Evolutionary conservation across 2,329 filamentous ascomycete species (phyloP), one percentile per base, ranked within the genome.

Genomic region (Bimuria novae-zelandiae): DNA sequence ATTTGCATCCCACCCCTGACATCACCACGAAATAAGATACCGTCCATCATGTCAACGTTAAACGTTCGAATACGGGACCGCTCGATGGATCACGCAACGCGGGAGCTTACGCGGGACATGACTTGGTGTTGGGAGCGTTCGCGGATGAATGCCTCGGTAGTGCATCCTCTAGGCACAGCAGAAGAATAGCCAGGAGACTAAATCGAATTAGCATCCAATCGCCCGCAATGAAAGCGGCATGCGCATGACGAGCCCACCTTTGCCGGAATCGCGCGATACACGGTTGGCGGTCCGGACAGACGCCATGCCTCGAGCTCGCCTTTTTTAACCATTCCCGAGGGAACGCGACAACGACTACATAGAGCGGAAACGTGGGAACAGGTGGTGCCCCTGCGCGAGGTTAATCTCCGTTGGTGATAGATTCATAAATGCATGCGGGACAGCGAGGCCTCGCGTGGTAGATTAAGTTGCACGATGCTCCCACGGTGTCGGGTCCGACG

Each of bases 391-490:
- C 19, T 33, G 27, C 25, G 25, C 22, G 10, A 33, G 25, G 36
- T 36, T 49, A 49, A 49, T 49, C 46, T 49, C 55, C 48, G 44
- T 49, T 45, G 44, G 49, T 27, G 32, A 51, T 41, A 42, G 39
- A 42, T 47, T 36, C 52, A 39, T 21, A 37, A 51, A 44, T 32
- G 42, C 27, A 44, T 44, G 42, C 42, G 17, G 54, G 52, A 59
- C 52, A 56, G 35, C 48, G 53, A 51, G 37, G 54, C 40, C 39
- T 44, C 41, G 41, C 51, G 50, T 50, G 41, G 48, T 49, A 50
- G 45, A 53, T 57, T 59, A 60, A 54, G 55, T 56, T 56, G 37
- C 37, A 54, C 35, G 52, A 55, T 44, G 39, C 54, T 56, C 51
- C 60, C 57, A 58, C 57, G 52, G 46, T 37, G 39, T 46, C 45